Evolutionary conservation across 1,284 basidiomycete species (phyloP).

Genomic region (Stygiomarasmius scandens): DNA sequence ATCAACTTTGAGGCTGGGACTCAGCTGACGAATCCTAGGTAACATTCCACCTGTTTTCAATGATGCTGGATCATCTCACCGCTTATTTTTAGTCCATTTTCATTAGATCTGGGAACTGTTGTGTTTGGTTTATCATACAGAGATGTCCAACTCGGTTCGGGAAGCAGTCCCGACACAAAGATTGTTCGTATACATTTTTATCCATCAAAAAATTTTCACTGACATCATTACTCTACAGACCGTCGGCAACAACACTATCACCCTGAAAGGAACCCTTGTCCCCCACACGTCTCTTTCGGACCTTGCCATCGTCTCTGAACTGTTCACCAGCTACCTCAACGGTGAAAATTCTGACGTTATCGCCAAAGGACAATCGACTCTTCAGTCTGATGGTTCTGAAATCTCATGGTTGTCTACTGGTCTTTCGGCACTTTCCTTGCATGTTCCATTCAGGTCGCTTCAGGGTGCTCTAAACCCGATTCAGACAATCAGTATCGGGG

Average conservation of each 20-base stretch:
- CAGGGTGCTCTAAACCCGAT: conserved; percentile 65
- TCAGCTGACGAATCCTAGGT: conserved; percentile 67
- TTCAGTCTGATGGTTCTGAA: conserved; percentile 55
- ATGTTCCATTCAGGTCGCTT: conserved; percentile 64
- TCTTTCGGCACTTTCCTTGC: conserved; percentile 56
- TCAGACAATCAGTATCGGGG: conserved; percentile 65
- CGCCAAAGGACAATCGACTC: conserved; percentile 60
- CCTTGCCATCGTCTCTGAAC: conserved; percentile 56
- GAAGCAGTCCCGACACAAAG: conserved; percentile 50
- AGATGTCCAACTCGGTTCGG: conserved; percentile 62
- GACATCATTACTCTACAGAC: conserved; percentile 32
- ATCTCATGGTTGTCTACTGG: conserved; percentile 75
- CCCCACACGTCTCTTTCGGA: conserved; percentile 53
- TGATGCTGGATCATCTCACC: conserved; percentile 4
- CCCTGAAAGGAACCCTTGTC: conserved; percentile 61
- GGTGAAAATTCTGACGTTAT: conserved; percentile 60
- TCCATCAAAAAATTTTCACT: not conserved
- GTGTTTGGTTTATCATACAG: conserved; percentile 66
- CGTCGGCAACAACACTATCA: conserved; percentile 58
- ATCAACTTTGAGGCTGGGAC: conserved; percentile 68
- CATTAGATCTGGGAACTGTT: conserved; percentile 71
- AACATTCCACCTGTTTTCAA: conserved; percentile 5
- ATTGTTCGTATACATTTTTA: conserved; percentile 43
- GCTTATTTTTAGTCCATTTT: conserved; percentile 57
- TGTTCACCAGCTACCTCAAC: conserved; percentile 80